Base-by-base conservation (phyloP, 2,329 filamentous ascomycete species). In the Claviceps sp. region DNA sequence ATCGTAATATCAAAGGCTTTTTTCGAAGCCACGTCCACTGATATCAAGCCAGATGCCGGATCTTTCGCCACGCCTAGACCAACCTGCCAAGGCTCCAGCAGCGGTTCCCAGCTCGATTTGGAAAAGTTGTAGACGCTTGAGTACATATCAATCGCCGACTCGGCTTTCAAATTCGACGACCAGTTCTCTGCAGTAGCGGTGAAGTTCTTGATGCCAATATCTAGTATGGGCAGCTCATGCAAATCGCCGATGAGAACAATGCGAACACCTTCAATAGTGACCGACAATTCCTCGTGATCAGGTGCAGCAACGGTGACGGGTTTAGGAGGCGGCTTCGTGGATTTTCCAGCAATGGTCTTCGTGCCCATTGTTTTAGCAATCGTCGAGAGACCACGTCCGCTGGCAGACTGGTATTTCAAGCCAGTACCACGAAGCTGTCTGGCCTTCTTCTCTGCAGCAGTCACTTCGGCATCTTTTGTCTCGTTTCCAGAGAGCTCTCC, bases 71-170 rank as follows among this genome's bases (percentile, higher is more conserved):
- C 81, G 56, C 94, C 88, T 58, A 98, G 82, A 2, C 89, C 89
- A n/a, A 97, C 75, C 58, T 91, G 83, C 93, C 93, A 98, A 7
- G 94, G 94, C 65, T 98, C 93, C 26, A 98, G 81, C 37, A 98
- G 71, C 3, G 93, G 93, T 66, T 98, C 93, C 93, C 93, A 98
- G 3, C 89, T 88, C 0, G 93, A 98, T 66, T 98, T 98, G 14
- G 93, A 93, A 69, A 98, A 98, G 68, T 98, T 98, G 74, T 95
- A 98, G 26, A 98, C 85, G 61, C 97, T 98, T 60, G 94, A 80
- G 67, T 95, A 95, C 57, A 91, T 88, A 56, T 96, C 88, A 47
- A 98, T 83, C n/a, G 81, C 85, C 0, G 88, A 86, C 63, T 96
- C 88, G 0, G 88, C 91, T 61, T 84, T 89, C 66, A 98, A 76